Base-by-base conservation (phyloP, 2,329 filamentous ascomycete genomes). In the Berkeleyomyces rouxiae region DNA sequence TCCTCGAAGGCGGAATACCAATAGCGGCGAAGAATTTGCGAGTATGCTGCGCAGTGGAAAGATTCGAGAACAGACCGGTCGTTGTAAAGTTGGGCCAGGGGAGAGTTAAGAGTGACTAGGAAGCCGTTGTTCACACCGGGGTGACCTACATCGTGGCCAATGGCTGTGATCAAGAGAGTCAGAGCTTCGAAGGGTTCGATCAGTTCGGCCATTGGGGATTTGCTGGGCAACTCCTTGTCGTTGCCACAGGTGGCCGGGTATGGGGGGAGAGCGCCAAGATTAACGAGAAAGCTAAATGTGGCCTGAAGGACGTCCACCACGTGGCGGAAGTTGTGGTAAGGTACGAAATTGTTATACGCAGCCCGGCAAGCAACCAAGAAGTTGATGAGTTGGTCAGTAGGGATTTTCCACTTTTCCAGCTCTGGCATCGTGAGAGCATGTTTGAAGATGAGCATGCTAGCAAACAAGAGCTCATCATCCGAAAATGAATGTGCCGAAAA, bases 121-220 rank as follows among this genome's bases (percentile, higher is more conserved):
- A 99, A 99, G 39, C 92, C 90, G 71, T 99, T 99, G 76, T 97
- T 99, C 69, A 99, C 93, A 62, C 93, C 93, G 0, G 93, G 93
- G 71, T 99, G 93, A 31, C 93, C 93, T 46, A 97, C 93, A 71
- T 99, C 93, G 68, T 99, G 93, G 49, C 93, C 93, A 69, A 99
- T 95, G n/a, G 93, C 93, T 7, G 92, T 92, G 67, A 97, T 86
- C 55, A 99, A 79, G 2, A 99, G 80, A 0, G 90, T 92, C 61
- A 99, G 78, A 4, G 88, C 88, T 72, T 97, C 91, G 67, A 95
- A 89, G 0, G 92, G 90, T 58, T 82, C 80, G n/a, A 99, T 77
- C 33, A 97, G 77, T 53, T 80, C 77, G 2, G 87, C 88, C 57
- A 96, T 82, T 0, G 86, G 82, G 1, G 82, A 88, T 66, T 79